Evolutionary conservation across 163 green algal genomes (phyloP).

Genomic region (Chlamydomonas reinhardtii): DNA sequence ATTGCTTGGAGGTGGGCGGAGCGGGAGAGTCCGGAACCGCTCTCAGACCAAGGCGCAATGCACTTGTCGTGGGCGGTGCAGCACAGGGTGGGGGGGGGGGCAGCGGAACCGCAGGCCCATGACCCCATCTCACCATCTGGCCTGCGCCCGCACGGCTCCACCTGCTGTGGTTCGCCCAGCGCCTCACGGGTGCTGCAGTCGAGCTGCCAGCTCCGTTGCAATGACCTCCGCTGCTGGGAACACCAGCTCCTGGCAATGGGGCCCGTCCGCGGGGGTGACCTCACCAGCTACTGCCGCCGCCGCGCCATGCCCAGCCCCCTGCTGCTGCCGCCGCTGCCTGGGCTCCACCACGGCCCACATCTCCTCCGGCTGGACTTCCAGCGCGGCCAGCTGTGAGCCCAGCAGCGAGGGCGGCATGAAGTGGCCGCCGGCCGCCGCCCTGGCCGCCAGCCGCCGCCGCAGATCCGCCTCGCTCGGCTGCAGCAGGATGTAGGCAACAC

Average conservation of each 20-base stretch:
- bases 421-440: constrained; percentile 2
- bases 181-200: not conserved
- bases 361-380: not conserved
- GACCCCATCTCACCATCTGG: too few species aligned
- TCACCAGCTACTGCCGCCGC: not conserved
- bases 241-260: too few species aligned
- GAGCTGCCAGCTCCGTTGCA: not conserved
- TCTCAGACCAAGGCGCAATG: too few species aligned
- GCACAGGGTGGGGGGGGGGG: too few species aligned
- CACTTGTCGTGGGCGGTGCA: too few species aligned
- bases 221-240: constrained; percentile 3
- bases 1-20: too few species aligned
- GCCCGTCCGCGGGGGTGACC: not conserved
- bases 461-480: not conserved
- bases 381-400: constrained; percentile 11
- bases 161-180: too few species aligned
- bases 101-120: too few species aligned
- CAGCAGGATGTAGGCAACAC: constrained; percentile 28
- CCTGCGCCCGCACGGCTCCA: too few species aligned
- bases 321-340: too few species aligned
- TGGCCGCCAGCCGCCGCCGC: not conserved
- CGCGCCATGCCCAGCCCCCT: too few species aligned
- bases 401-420: constrained; percentile 28
- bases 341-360: not conserved
- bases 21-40: too few species aligned